phyloP scores from a whole-genome alignment of 1,284 basidiomycete genomes.

The Cryptococcus neoformans region DNA sequence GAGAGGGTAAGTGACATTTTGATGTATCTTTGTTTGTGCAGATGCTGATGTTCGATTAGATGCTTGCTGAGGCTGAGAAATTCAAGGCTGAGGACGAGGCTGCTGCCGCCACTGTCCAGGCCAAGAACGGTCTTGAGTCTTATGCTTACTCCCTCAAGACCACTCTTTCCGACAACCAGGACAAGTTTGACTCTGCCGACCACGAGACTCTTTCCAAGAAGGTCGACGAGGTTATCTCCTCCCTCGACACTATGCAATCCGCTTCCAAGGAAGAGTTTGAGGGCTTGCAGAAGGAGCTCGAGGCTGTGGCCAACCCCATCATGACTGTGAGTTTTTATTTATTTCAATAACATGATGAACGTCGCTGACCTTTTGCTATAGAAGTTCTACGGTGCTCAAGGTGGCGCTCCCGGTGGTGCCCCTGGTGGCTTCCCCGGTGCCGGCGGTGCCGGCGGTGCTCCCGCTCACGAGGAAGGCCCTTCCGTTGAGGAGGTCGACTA shows the following conservation, averaged over 20 bases:
- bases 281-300: constrained; percentile 91
- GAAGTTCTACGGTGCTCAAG: constrained; percentile 62
- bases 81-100: constrained; percentile 78
- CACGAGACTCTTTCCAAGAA: constrained; percentile 80
- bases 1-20: constrained; percentile 52
- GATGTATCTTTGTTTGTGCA: not conserved
- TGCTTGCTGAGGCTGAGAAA: constrained; percentile 97
- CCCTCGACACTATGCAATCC: constrained; percentile 80
- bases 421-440: constrained; percentile 59
- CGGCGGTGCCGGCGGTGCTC: constrained; percentile 47
- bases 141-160: constrained; percentile 97
- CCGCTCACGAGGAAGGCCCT: constrained; percentile 57
- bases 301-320: constrained; percentile 76
- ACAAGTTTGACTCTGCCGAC: constrained; percentile 86
- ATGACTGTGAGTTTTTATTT: constrained; percentile 5
- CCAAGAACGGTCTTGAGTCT: constrained; percentile 92
- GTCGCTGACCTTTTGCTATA: not conserved
- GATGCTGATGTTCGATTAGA: constrained; percentile 53
- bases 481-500: constrained; percentile 60
- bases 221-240: constrained; percentile 80
- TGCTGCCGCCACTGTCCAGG: constrained; percentile 92
- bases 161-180: constrained; percentile 78
- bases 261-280: constrained; percentile 96
- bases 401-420: constrained; percentile 41
- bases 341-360: not conserved